These are phyloP conservation scores for Elsinoe ampelina DNA, from an alignment of 2,329 filamentous ascomycete species.

Conservation along the genomic window DNA sequence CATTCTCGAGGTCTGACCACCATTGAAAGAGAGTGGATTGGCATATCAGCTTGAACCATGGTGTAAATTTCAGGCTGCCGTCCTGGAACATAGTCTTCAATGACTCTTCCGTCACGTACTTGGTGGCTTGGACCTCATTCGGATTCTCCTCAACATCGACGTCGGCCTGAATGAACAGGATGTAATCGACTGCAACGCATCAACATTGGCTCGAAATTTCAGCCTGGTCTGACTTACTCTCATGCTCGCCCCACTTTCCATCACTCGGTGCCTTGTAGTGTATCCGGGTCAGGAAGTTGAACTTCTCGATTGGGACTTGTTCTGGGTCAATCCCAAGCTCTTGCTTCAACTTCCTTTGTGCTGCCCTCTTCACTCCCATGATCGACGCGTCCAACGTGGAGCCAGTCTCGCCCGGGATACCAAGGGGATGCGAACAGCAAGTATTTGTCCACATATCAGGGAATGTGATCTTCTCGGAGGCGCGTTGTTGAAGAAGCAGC, in stretches of 20 bases:
- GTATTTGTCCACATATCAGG: conserved; percentile 99
- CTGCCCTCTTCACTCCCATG: conserved; percentile 79
- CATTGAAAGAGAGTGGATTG: conserved; percentile 95
- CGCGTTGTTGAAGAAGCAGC: conserved; percentile 88
- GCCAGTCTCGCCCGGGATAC: conserved; percentile 85
- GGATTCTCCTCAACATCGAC: conserved; percentile 73
- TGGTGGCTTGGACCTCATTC: conserved; percentile 80
- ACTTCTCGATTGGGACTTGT: conserved; percentile 84
- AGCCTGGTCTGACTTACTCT: conserved; percentile 55
- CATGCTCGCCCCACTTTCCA: conserved; percentile 97
- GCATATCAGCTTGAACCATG: conserved; percentile 99
- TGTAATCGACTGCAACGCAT: conserved; percentile 72
- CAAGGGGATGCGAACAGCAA: conserved; percentile 94
- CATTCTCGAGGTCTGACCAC: conserved; percentile 79
- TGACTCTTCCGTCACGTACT: conserved; percentile 74
- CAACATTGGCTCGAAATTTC: conserved; percentile 16
- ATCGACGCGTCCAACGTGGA: conserved; percentile 70
- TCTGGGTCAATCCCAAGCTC: conserved; percentile 84
- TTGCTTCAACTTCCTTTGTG: conserved; percentile 86
- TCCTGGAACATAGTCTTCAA: conserved; percentile 81
- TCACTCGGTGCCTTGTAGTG: conserved; percentile 97
- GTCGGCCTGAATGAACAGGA: conserved; percentile 92
- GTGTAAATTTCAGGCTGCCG: conserved; percentile 74
- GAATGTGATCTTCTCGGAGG: conserved; percentile 96
- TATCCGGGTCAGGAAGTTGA: conserved; percentile 89